These are phyloP conservation scores for Dalbergia cochinchinensis DNA, from an alignment of 306 rosid species.

Conservation along the genomic window DNA sequence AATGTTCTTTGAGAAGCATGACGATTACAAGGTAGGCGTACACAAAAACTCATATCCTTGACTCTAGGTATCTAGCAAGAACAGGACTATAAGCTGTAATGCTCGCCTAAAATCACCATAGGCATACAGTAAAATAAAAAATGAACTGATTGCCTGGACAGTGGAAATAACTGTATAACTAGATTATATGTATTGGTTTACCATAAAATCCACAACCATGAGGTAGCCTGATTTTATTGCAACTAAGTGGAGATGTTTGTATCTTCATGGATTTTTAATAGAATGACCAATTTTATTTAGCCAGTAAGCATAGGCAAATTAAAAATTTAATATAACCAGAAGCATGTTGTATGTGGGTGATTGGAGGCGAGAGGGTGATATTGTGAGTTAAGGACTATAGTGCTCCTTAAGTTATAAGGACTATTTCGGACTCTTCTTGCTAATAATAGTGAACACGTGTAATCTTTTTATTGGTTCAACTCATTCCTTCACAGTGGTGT, in stretches of 20 bases:
- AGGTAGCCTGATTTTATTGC: slow-evolving; percentile 16
- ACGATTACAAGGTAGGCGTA: slow-evolving; percentile 77
- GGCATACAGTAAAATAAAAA: neutral
- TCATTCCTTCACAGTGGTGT: no score
- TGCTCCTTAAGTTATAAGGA: no score
- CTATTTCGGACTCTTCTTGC: no score
- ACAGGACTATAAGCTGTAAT: neutral
- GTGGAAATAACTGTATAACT: neutral
- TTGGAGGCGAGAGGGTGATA: no score
- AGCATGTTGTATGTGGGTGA: no score
- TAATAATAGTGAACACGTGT: no score
- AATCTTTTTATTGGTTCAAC: no score
- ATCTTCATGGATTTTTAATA: slow-evolving; percentile 4
- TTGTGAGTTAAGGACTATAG: no score
- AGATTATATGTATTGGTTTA: neutral
- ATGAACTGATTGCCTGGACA: slow-evolving; percentile 8
- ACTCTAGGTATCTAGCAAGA: neutral
- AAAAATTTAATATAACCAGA: neutral
- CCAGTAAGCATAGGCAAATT: slow-evolving; percentile 7
- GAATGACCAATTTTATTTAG: neutral
- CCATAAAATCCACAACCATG: neutral
- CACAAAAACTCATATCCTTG: neutral
- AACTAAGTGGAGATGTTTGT: slow-evolving; percentile 5
- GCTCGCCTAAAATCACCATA: neutral
- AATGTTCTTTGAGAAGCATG: slow-evolving; percentile 95